Base-by-base conservation (phyloP, 306 rosid species). In the Malus asiatica region DNA sequence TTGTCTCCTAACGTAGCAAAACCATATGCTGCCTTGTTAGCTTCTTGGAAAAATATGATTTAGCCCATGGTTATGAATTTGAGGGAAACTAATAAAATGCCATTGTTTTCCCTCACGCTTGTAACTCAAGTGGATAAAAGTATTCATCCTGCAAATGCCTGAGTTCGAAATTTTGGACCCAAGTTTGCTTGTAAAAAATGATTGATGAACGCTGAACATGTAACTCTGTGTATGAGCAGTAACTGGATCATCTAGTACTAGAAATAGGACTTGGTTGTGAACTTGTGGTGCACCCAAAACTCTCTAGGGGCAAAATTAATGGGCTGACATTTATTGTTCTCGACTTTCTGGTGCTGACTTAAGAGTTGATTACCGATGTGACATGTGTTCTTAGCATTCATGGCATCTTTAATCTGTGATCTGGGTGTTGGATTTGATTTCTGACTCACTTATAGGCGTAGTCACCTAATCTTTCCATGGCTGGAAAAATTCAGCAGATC, bases 351-450 rank as follows among this genome's bases (percentile, higher is more conserved):
- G 66, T 74, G 61, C 32, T 44, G 55, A 51, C 55, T 5, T 16
- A 51, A 51, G 55, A 76, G 53, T 40, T 35, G 58, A 55, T 53
- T 66, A 18, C 79, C 18, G 23, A 25, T 67, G 65, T 66, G 73
- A 52, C 38, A 35, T 40, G 42, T 58, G 29, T 44, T 16, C 59
- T 73, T 66, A 11, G 65, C 66, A 38, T 76, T 76, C 42, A 15
- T 76, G 66, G 66, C 25, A 22, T 76, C 65, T n/a, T 8, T 51
- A 18, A 18, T 51, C 55, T 15, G 55, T 51, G 55, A 51, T 51
- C 20, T 73, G 57, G 10, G 63, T 74, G 57, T 51, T 35, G 66
- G 27, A 66, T 76, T 52, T 76, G 66, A 51, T 42, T 73, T 76
- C 42, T 15, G 72, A 16, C 23, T 66, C 16, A 12, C 15, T 32